Base-by-base conservation (phyloP, 768 basidiomycete genomes). In the Leccinellum luteum region DNA sequence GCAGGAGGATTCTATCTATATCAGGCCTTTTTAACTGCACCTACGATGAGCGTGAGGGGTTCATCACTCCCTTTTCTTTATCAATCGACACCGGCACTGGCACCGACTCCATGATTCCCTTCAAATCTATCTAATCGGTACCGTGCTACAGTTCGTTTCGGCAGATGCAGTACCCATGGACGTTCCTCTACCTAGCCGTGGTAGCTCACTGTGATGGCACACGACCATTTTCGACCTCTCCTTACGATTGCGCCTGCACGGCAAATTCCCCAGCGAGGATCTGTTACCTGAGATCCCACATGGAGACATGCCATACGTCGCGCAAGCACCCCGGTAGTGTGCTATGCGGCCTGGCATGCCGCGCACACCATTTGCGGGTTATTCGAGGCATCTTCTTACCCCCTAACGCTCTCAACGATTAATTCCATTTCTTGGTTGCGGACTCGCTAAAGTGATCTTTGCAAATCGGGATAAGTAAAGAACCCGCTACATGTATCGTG, bases 301-400 rank as follows among this genome's bases (percentile, higher is more conserved):
- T 98, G 93, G 94, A 82, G 85, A 2, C 85, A 90, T 66, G 85
- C 90, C 6, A 82, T 91, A 52, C 87, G 93, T 30, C 86, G 90
- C 35, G 76, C 84, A 31, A 85, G 84, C 44, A 78, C 84, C 2
- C 82, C 90, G n/a, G 73, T 77, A 12, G 81, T 89, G 3, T 93
- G 85, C 66, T 84, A 94, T 52, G 85, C 90, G 3, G 94, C 95
- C 13, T 87, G 86, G 63, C 90, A 92, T 62, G 71, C 82, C 5
- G 84, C 87, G 0, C 77, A 83, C 59, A 70, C 78, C 19, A 74
- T n/a, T 94, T 17, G 75, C 88, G 52, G 55, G 69, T 19, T 65
- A 74, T 68, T 78, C 70, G 64, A 71, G 71, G 58, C 60, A 64
- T 51, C 64, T 81, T 52, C 75, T 90, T 25, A 77, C 82, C 6